Percentiles rank a stretch among this genome's conserved stretches.
phyloP scores from a whole-genome alignment of 805 yeast species.

The Myxozyma kluyveri region DNA sequence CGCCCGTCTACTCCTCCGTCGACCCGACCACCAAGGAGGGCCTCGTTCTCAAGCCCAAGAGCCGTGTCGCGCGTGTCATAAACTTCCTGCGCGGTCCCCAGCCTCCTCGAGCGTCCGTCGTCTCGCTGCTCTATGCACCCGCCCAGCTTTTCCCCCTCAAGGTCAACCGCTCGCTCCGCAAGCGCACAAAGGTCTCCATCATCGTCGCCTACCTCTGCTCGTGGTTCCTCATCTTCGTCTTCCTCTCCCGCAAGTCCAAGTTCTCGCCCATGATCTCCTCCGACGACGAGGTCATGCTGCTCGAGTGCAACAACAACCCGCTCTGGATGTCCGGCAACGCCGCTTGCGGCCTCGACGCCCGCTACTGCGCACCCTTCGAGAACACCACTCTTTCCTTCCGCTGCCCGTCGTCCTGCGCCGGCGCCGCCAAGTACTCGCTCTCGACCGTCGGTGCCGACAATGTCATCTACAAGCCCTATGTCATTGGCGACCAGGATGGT shows the following conservation, averaged over 20 bases:
- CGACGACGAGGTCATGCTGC: conserved; percentile 22
- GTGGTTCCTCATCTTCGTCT: conserved; percentile 29
- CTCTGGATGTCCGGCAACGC: conserved; percentile 36
- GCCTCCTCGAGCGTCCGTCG: conserved; percentile 27
- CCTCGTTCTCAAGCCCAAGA: conserved; percentile 26
- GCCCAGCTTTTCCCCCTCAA: conserved; percentile 27
- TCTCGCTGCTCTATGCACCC: conserved; percentile 26
- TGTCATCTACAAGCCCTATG: conserved; percentile 67
- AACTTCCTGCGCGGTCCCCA: conserved; percentile 28
- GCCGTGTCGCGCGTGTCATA: conserved; percentile 23
- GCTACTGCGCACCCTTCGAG: conserved; percentile 51
- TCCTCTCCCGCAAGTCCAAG: conserved; percentile 28
- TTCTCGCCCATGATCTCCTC: conserved; percentile 23
- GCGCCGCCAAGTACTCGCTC: conserved; percentile 72
- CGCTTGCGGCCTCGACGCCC: conserved; percentile 70
- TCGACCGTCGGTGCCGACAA: conserved; percentile 68
- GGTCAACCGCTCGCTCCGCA: conserved; percentile 22
- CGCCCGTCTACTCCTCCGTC: conserved; percentile 14
- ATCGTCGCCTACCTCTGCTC: conserved; percentile 23
- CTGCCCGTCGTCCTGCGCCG: conserved; percentile 86
- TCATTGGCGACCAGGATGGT: conserved; percentile 70
- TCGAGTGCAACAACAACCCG: conserved; percentile 29
- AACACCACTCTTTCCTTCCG: conserved; percentile 54
- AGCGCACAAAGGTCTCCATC: conserved; percentile 19
- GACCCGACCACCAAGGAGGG: conserved; percentile 4